A percentile compares a stretch with the other conserved stretches of the same genome.
These are phyloP conservation scores for Phalaenopsis hybrid DNA, from an alignment of 116 monocot genomes.

Conservation along the genomic window DNA sequence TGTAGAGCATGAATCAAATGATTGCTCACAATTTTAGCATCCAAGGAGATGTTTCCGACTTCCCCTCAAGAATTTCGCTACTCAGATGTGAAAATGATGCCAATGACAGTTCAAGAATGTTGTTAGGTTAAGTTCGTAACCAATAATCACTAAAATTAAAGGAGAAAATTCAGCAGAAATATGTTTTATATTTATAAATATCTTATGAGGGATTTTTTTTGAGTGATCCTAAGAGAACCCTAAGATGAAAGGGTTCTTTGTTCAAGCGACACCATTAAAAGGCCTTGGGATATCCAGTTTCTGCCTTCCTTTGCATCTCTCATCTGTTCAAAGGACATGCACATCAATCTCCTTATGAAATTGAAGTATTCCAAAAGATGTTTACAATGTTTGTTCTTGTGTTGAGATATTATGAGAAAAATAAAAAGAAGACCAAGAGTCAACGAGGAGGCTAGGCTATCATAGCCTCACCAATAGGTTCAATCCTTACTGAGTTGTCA, in stretches of 20 bases:
- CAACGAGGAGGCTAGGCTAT: too few species aligned
- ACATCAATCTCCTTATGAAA: not conserved
- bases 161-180: not conserved
- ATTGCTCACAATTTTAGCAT: not conserved
- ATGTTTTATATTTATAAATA: not conserved
- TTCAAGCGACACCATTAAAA: not conserved
- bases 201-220: not conserved
- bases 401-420: too few species aligned
- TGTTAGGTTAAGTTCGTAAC: not conserved
- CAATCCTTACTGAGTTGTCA: too few species aligned
- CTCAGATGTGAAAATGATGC: not conserved
- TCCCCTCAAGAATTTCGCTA: not conserved
- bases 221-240: not conserved
- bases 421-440: too few species aligned
- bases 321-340: not conserved
- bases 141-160: not conserved
- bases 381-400: too few species aligned
- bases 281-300: not conserved
- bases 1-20: not conserved
- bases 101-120: not conserved
- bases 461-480: too few species aligned
- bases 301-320: not conserved
- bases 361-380: too few species aligned
- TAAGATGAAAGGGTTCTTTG: too few species aligned
- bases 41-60: not conserved